Conservation (phyloP, 306 rosid species). For the Lagenaria siceraria region DNA sequence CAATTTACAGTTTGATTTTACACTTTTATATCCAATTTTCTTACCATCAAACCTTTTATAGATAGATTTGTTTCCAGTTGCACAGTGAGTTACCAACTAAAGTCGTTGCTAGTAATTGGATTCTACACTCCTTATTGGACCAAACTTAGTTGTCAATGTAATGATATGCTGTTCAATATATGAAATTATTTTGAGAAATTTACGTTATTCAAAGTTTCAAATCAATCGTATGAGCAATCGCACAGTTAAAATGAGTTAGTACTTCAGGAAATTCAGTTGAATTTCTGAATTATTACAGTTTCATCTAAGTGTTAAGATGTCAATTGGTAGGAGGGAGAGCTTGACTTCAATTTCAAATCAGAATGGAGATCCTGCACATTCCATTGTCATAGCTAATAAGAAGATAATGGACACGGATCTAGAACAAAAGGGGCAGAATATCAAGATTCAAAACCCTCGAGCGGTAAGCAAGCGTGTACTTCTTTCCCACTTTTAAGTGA, state of each 20-base stretch:
- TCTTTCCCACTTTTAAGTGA: background rate
- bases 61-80: background rate
- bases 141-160: background rate
- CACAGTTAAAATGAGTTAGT: background rate
- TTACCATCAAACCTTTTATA: background rate
- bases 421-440: conserved; percentile 9
- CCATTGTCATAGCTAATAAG: conserved; percentile 17
- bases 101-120: background rate
- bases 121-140: background rate
- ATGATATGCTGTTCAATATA: background rate
- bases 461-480: conserved; percentile 6
- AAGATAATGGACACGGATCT: conserved; percentile 8
- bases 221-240: background rate
- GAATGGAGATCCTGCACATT: conserved; percentile 14
- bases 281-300: background rate
- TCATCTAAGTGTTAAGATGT: background rate
- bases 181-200: background rate
- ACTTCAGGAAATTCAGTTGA: background rate
- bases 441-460: conserved; percentile 15
- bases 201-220: background rate
- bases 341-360: conserved; percentile 11
- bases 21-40: no score
- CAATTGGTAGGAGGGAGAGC: conserved; percentile 22
- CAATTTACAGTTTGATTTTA: no score
- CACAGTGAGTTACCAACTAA: background rate